phyloP scores from a whole-genome alignment of 1,284 basidiomycete genomes.

The Leccinum pachyderme region DNA sequence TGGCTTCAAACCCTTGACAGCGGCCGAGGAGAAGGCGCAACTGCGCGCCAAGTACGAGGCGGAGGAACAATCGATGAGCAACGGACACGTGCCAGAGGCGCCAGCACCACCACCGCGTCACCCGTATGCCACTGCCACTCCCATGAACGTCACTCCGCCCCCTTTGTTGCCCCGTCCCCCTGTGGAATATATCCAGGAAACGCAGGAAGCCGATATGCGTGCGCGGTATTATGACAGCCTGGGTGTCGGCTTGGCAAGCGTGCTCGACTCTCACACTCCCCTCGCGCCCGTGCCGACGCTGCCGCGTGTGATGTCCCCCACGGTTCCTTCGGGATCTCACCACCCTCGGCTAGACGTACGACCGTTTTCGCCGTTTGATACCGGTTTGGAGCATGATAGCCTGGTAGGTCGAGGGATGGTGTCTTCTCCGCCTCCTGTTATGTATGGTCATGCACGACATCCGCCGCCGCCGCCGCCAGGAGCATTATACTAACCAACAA shows the following conservation, averaged over 20 bases:
- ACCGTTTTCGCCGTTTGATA: slow-evolving; percentile 45
- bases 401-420: slow-evolving; percentile 1
- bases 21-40: slow-evolving; percentile 74
- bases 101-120: slow-evolving; percentile 11
- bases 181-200: slow-evolving; percentile 73
- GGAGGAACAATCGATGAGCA: slow-evolving; percentile 38
- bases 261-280: slow-evolving; percentile 9
- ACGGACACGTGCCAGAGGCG: slow-evolving; percentile 11
- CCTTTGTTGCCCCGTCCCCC: slow-evolving; percentile 73
- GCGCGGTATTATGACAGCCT: slow-evolving; percentile 29
- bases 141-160: slow-evolving; percentile 34
- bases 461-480: slow-evolving; percentile 9
- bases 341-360: slow-evolving; percentile 33
- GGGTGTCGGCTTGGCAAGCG: slow-evolving; percentile 17
- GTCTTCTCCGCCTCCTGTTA: slow-evolving; percentile 5
- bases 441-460: not conserved
- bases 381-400: slow-evolving; percentile 30
- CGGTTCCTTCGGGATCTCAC: not conserved
- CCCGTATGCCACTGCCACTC: slow-evolving; percentile 17
- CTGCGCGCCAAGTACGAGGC: slow-evolving; percentile 61
- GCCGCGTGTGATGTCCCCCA: slow-evolving; percentile 11
- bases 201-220: slow-evolving; percentile 65
- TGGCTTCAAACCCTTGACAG: slow-evolving; percentile 49
- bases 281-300: slow-evolving; percentile 30
- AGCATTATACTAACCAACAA: slow-evolving; percentile 11